These are phyloP conservation scores for Amauroascus verrucosus DNA, from an alignment of 2,329 filamentous ascomycete genomes.

Conservation along the genomic window DNA sequence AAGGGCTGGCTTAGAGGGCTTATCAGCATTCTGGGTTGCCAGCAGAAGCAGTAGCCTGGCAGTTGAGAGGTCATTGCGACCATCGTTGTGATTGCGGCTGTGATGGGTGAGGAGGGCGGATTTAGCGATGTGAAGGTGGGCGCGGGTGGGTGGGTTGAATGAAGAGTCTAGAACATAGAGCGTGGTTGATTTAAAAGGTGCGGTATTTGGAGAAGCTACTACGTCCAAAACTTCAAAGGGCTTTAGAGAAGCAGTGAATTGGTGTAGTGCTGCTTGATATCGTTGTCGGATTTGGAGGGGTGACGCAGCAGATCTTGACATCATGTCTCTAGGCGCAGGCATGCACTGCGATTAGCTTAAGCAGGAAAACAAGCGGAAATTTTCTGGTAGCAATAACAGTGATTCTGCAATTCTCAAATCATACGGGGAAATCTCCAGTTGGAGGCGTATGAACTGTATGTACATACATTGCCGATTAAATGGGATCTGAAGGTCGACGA, in stretches of 20 bases:
- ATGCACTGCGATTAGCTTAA: neutral
- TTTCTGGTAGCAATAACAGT: no score
- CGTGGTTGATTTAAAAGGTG: conserved; percentile 15
- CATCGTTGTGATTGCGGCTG: conserved; percentile 24
- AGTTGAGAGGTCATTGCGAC: conserved; percentile 23
- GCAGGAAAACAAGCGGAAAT: no score
- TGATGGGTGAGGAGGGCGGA: conserved; percentile 39
- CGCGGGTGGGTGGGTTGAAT: conserved; percentile 55
- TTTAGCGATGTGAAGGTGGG: conserved; percentile 47
- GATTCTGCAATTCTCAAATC: no score
- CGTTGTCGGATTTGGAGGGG: conserved; percentile 25
- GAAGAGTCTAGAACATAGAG: conserved; percentile 57
- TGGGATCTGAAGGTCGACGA: neutral
- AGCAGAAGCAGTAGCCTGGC: conserved; percentile 48
- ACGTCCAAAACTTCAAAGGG: conserved; percentile 28
- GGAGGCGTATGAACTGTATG: no score
- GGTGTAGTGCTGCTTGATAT: conserved; percentile 34
- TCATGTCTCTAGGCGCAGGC: neutral
- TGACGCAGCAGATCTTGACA: neutral
- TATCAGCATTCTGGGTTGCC: conserved; percentile 56
- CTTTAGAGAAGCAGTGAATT: conserved; percentile 33
- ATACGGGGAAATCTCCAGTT: no score
- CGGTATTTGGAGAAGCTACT: conserved; percentile 17
- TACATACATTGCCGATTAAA: neutral
- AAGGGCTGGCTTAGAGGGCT: conserved; percentile 41